These are phyloP conservation scores for Populus deltoides DNA, from an alignment of 345 rosid species.

Conservation along the genomic window DNA sequence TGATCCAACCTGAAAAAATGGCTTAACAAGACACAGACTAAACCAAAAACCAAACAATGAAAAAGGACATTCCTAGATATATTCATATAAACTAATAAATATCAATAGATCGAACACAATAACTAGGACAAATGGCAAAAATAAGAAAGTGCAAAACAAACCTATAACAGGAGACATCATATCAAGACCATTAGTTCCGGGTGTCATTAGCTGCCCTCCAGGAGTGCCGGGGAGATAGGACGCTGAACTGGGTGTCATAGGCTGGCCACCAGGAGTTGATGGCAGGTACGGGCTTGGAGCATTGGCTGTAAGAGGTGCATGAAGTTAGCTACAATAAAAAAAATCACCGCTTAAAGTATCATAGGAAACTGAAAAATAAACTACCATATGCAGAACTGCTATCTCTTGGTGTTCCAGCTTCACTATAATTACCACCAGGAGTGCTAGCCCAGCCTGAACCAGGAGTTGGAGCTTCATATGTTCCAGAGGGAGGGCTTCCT, in stretches of 20 bases:
- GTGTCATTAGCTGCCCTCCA: constrained; percentile 99
- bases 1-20: neutral
- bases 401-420: constrained; percentile 92
- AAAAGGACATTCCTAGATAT: neutral
- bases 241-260: constrained; percentile 84
- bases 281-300: constrained; percentile 96
- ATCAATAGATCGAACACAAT: neutral
- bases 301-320: constrained; percentile 52
- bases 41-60: neutral
- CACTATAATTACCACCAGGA: constrained; percentile 86
- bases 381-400: constrained; percentile 69
- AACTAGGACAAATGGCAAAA: neutral
- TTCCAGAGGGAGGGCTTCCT: constrained; percentile 88
- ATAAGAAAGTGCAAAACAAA: constrained; percentile 17
- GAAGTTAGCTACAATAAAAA: constrained; percentile 6
- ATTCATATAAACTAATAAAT: neutral
- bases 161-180: constrained; percentile 89
- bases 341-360: neutral
- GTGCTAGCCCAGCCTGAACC: constrained; percentile 91
- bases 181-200: constrained; percentile 83
- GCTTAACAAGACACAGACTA: neutral
- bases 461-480: constrained; percentile 95
- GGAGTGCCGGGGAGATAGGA: constrained; percentile 92
- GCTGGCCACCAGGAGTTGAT: constrained; percentile 86
- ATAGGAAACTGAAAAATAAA: constrained; percentile 3